Base-by-base conservation (phyloP, 192 early-diverging fungal genomes). In the Tieghemiomyces parasiticus region DNA sequence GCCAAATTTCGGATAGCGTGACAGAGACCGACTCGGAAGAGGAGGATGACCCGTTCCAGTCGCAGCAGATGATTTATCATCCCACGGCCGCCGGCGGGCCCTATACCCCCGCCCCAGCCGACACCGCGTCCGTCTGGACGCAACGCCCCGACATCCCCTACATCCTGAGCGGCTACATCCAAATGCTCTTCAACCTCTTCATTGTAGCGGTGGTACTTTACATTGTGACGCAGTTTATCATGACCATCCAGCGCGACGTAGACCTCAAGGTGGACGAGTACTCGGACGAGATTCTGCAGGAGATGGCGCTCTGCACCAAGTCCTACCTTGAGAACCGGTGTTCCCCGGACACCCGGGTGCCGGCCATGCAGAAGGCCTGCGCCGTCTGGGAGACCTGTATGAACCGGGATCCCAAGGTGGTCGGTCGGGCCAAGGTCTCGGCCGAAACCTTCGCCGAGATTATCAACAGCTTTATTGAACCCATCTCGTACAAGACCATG, bases 401-500 rank as follows among this genome's bases (percentile, higher is more conserved):
- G 83, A 68, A 74, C 58, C 63, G 71, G 33, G 70, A 82, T 47
- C 78, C 74, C 1, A 75, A 74, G 24, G 79, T 73, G 46, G 74
- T 88, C 25, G 79, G 80, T 48, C 79, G 88, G 47, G 74, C 83
- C 13, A 80, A 83, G 50, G 78, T 93, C 19, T 82, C 85, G 0
- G 88, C 90, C 1, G 85, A 93, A 63, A 86, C 87, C 0, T 68
- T 91, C 66, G 90, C 85, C 26, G 80, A 85, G 47, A 89, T 91
- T 31, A 66, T 88, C 48, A 91, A 89, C 60, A 78, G 84, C 34
- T 85, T 93, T 59, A 80, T 90, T 33, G 83, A 93, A 31, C 83
- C 87, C 9, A 77, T 93, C 8, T 89, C 87, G n/a, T 81, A 84
- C 54, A 93, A 93, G 58, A 86, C 88, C 0, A 85, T 93, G 85